These are phyloP conservation scores for Sophora flavescens DNA, from an alignment of 306 rosid species.

Conservation along the genomic window DNA sequence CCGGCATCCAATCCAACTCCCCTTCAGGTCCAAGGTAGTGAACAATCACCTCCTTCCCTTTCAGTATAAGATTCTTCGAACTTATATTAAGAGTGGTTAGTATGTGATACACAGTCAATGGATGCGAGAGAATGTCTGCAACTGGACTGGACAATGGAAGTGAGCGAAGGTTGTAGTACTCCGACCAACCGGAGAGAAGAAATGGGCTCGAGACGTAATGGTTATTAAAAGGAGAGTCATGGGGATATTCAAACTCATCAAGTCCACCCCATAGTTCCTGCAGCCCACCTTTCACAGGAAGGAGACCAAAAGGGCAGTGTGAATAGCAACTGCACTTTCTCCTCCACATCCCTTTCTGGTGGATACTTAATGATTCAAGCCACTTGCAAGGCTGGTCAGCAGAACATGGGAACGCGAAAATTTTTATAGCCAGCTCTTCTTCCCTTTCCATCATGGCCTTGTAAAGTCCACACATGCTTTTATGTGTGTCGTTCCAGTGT, in stretches of 20 bases:
- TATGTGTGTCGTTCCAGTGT: constrained; percentile 64
- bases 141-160: constrained; percentile 65
- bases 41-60: constrained; percentile 69
- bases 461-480: constrained; percentile 64
- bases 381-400: constrained; percentile 74
- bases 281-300: constrained; percentile 64
- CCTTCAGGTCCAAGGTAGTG: constrained; percentile 77
- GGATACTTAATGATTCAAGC: constrained; percentile 69
- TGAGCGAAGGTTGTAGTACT: constrained; percentile 69
- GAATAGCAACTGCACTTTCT: constrained; percentile 69
- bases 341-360: constrained; percentile 77
- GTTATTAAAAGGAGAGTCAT: constrained; percentile 63
- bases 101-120: constrained; percentile 68
- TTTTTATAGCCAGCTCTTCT: constrained; percentile 69
- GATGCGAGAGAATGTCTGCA: constrained; percentile 67
- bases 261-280: constrained; percentile 74
- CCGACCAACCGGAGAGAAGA: constrained; percentile 73
- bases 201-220: constrained; percentile 54
- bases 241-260: constrained; percentile 62
- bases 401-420: constrained; percentile 62
- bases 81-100: constrained; percentile 64
- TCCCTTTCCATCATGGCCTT: constrained; percentile 76
- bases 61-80: constrained; percentile 65
- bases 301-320: constrained; percentile 68
- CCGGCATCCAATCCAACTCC: constrained; percentile 77